Base-by-base conservation (phyloP, 768 basidiomycete species). In the Mycena vulgaris region DNA sequence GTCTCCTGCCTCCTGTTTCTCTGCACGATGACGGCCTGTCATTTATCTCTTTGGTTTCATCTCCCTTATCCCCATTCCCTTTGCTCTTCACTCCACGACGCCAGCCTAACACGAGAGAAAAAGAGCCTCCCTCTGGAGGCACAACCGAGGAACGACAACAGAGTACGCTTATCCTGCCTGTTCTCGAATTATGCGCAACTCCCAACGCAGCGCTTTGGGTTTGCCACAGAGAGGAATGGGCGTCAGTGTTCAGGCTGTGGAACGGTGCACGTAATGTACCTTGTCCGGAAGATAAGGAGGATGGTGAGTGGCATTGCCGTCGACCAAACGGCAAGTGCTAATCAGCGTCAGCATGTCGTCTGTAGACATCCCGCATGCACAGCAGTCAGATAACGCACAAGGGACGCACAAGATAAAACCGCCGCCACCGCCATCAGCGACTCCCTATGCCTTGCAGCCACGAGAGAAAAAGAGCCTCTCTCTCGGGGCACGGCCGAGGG, bases 41-140 rank as follows among this genome's bases (percentile, higher is more conserved):
- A 56, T 56, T 56, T 56, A 56, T 56, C 33, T 55, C 53, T 55
- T 56, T 56, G 55, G 55, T 56, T 56, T 27, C n/a, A n/a, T n/a
- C n/a, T n/a, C n/a, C n/a, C n/a, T n/a, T 21, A 56, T 56, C 55
- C 55, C 55, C 55, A 56, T 56, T 37, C 55, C n/a, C 14, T 56
- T 56, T 56, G 23, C 55, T 56, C 33, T n/a, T n/a, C n/a, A n/a
- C 9, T 35, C 35, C 52, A 53, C 55, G 23, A 39, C 39, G 14
- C 39, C 31, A n/a, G 33, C 33, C 35, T 25, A 56, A 56, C 37
- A 56, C 55, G 55, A 56, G 21, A 56, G 55, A 56, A 56, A 56
- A 56, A 37, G 55, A 23, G 23, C 55, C 35, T 25, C 55, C 35
- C 37, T 23, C 55, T 37, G n/a, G 55, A 56, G 55, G 55, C 35